Base-by-base conservation (phyloP, 2,329 filamentous ascomycete species). In the Colletotrichum phormii region DNA sequence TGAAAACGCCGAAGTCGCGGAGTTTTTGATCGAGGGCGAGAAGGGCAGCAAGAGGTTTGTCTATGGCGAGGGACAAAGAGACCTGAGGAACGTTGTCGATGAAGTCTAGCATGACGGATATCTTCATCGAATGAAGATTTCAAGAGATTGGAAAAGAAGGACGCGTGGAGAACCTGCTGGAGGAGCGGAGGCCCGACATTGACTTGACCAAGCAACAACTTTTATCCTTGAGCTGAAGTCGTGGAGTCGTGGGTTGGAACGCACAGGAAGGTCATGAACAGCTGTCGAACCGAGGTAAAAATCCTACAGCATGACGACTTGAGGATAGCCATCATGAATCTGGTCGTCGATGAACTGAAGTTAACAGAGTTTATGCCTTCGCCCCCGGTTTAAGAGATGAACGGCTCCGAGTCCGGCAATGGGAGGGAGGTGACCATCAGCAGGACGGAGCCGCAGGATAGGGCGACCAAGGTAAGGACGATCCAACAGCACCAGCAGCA, bases 401-500 rank as follows among this genome's bases (percentile, higher is more conserved):
- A 4, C 8, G 11, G 29, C 13, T 8, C 18, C 29, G 33, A 22
- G 2, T 35, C 29, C 12, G 35, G 22, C 33, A 61, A 12, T 5
- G 65, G 54, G 8, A 59, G 11, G 8, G 26, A 33, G 2, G 55
- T 29, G 5, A 51, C 37, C 22, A 73, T 13, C 4, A 57, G 9
- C 46, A 42, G 22, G 5, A 33, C 4, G 7, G 22, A 57, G n/a
- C 22, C 42, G 26, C 33, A 60, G 15, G 63, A 24, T 3, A 61
- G 33, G 11, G 60, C 31, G 9, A 49, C 22, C 31, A 55, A 64
- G 29, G 15, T 61, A 5, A 71, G 12, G 18, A 65, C 13, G 12
- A 53, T 24, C 42, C 61, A 60, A 18, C 66, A 71, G n/a, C 66
- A 61, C n/a, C 54, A 51, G 31, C 26, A 72, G 4, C 69, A 69